Base-by-base conservation (phyloP, 2,329 filamentous ascomycete genomes). In the Pseudogymnoascus sp. region DNA sequence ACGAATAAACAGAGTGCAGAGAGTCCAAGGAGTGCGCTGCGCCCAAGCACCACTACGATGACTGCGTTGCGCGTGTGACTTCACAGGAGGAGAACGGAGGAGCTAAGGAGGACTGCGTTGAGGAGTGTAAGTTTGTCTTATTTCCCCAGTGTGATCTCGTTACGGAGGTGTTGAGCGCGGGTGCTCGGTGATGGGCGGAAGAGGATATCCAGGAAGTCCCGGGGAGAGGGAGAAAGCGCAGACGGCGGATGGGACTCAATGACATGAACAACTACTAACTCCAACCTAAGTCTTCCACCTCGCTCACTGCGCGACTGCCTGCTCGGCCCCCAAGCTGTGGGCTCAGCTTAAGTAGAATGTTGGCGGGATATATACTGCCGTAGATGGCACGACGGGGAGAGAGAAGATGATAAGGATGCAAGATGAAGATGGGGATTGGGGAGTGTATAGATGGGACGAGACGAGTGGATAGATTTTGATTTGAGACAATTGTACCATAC, bases 321-420 rank as follows among this genome's bases (percentile, higher is more conserved):
- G 94, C 76, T 93, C 94, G 66, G 94, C 94, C 61, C 92, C 93
- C 72, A 97, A 96, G 87, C 88, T 99, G 72, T 99, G 91, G 85
- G 84, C 87, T 68, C 81, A 86, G 78, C 89, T 97, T 76, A 95
- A 93, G 84, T 97, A 96, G 84, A 79, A 59, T 10, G 6, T 33
- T 44, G 41, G 41, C 41, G 24, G 4, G 24, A 47, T 47, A 47
- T 47, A 47, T 47, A 47, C 41, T 37, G 69, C 4, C 66, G 68
- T 15, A 47, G 57, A 39, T 61, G 71, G 61, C 54, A 17, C 17
- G 17, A 64, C 37, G 65, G 70, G 31, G 59, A 72, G 44, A 66
- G 67, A 39, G 70, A 68, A 54, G 69, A 70, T 61, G 71, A 17
- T 17, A 17, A 17, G 17, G 17, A 17, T 17, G 17, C 17, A 72